These are phyloP conservation scores for Alternaria viburni DNA, from an alignment of 2,329 filamentous ascomycete species.

Conservation along the genomic window DNA sequence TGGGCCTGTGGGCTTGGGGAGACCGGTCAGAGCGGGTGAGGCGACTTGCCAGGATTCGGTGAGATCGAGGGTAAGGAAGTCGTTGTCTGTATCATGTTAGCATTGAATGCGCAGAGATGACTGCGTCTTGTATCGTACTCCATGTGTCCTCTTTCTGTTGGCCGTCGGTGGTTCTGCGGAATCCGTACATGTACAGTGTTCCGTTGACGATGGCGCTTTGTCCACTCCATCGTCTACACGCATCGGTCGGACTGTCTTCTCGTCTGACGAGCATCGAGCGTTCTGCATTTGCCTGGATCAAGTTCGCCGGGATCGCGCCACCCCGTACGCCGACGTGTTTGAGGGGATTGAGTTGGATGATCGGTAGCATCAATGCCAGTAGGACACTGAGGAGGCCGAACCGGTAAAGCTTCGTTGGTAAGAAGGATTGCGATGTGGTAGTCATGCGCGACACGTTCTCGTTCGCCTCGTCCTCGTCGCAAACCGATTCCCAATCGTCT, in stretches of 20 bases:
- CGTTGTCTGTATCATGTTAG: constrained; percentile 54
- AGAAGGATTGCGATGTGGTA: constrained; percentile 8
- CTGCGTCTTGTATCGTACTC: constrained; percentile 60
- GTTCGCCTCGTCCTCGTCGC: constrained; percentile 32
- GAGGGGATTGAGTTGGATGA: constrained; percentile 38
- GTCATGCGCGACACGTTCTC: background rate
- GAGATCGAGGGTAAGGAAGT: constrained; percentile 75
- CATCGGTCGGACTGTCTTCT: constrained; percentile 40
- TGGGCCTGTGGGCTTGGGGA: constrained; percentile 70
- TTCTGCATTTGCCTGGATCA: constrained; percentile 24
- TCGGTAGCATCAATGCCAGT: constrained; percentile 42
- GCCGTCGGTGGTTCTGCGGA: constrained; percentile 64
- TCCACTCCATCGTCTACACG: constrained; percentile 48
- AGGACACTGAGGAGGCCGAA: constrained; percentile 37
- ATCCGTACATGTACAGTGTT: constrained; percentile 78
- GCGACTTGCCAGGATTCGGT: constrained; percentile 74
- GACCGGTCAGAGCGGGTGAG: constrained; percentile 66
- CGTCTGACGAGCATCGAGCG: constrained; percentile 28
- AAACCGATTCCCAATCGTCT: constrained; percentile 37
- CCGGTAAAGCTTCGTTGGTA: constrained; percentile 33
- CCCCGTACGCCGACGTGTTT: constrained; percentile 34
- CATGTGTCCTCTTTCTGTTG: constrained; percentile 70
- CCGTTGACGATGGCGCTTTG: constrained; percentile 72
- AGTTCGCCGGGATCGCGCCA: constrained; percentile 29
- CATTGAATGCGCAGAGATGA: background rate